Percentiles rank a stretch among this genome's conserved stretches.
phyloP scores from a whole-genome alignment of 2,329 filamentous ascomycete species.

The Zasmidium citrigriseum region DNA sequence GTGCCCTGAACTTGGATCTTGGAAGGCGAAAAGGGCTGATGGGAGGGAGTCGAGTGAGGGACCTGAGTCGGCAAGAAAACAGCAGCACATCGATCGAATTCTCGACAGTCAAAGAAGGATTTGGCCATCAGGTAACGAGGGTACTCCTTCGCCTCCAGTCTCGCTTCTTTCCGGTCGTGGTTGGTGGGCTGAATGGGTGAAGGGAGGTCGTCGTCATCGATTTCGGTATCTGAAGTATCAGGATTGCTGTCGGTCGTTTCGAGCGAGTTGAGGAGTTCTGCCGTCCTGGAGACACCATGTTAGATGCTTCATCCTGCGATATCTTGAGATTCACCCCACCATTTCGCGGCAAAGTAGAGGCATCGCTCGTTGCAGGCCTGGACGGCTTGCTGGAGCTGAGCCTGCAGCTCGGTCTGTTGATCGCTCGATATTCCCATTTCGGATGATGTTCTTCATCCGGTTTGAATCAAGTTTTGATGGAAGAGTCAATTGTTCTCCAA shows the following conservation, averaged over 20 bases:
- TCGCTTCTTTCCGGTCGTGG: constrained; percentile 69
- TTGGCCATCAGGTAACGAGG: constrained; percentile 88
- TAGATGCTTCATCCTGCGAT: constrained; percentile 15
- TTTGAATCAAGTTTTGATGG: too few species aligned
- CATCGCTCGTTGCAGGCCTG: constrained; percentile 92
- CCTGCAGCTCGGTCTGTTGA: constrained; percentile 63
- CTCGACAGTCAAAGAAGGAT: constrained; percentile 90
- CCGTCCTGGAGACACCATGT: constrained; percentile 66
- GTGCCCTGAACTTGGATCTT: constrained; percentile 49
- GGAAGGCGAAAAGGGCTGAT: constrained; percentile 38
- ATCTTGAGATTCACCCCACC: constrained; percentile 54
- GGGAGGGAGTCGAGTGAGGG: constrained; percentile 48
- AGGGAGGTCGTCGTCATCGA: constrained; percentile 30
- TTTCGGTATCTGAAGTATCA: constrained; percentile 55
- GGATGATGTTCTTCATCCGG: neutral
- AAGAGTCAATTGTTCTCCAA: neutral
- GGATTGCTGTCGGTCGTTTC: constrained; percentile 53
- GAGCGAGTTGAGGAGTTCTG: constrained; percentile 87
- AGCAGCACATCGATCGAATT: constrained; percentile 91
- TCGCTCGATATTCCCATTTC: constrained; percentile 37
- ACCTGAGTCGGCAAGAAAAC: constrained; percentile 68
- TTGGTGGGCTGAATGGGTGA: constrained; percentile 54
- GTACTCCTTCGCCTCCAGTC: constrained; percentile 75
- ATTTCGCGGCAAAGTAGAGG: constrained; percentile 95
- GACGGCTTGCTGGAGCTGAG: constrained; percentile 78